Evolutionary conservation across 2,329 filamentous ascomycete species (phyloP).

Genomic region (Colletotrichum liriopes): DNA sequence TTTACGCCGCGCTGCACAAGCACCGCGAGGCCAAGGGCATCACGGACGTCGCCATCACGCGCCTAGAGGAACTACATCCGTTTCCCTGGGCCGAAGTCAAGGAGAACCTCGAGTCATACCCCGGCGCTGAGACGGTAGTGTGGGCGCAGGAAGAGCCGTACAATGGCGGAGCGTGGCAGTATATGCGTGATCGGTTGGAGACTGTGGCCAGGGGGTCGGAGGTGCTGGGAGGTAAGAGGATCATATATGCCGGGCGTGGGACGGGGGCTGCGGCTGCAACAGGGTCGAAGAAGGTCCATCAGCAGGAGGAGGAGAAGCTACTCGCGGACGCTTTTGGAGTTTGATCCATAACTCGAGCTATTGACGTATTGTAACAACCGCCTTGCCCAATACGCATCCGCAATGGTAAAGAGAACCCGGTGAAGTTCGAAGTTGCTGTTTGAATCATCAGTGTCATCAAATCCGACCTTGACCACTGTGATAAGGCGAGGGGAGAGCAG

Average conservation of each 20-base stretch:
- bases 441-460: neutral
- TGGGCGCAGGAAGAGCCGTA: conserved; percentile 49
- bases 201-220: conserved; percentile 20
- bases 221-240: neutral
- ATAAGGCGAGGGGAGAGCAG: neutral
- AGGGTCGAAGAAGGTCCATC: conserved; percentile 22
- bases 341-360: neutral
- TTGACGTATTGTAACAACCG: too few relatives aligned
- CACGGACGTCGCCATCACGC: conserved; percentile 43
- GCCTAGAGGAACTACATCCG: conserved; percentile 48
- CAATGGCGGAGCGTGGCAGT: conserved; percentile 48
- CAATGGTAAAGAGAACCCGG: neutral
- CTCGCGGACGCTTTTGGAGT: conserved; percentile 6
- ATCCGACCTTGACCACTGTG: neutral
- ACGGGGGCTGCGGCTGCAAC: conserved; percentile 23
- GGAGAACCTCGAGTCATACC: conserved; percentile 45
- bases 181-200: conserved; percentile 46
- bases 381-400: too few relatives aligned
- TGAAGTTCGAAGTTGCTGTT: neutral
- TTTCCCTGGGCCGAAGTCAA: conserved; percentile 47
- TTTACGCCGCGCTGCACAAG: conserved; percentile 88
- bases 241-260: conserved; percentile 12
- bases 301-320: conserved; percentile 15
- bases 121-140: conserved; percentile 44
- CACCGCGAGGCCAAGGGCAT: conserved; percentile 40